Base-by-base conservation (phyloP, 257 asterid species). In the Mitragyna speciosa region DNA sequence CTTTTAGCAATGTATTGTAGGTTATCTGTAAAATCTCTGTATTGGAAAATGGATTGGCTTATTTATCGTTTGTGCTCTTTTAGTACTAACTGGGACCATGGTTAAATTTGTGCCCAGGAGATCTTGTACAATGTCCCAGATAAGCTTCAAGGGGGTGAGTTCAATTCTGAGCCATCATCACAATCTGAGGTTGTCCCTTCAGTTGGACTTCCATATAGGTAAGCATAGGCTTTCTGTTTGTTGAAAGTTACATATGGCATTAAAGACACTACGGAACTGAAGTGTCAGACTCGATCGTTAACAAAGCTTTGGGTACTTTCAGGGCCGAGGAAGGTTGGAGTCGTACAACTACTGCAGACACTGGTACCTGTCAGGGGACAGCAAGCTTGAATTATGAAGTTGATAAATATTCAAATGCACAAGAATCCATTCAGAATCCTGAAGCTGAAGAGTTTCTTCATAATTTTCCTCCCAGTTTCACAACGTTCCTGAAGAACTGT, bases 381-480 rank as follows among this genome's bases (percentile, higher is more conserved):
- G 82, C 87, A 70, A 85, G 81, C 80, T 78, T 71, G 41, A 82
- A 72, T 70, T 54, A 56, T 74, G 82, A 76, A 78, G 81, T 77
- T 70, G 77, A 82, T 86, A 89, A 83, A 83, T 78, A 86, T 72
- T 88, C 88, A 45, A 76, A 47, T 76, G 51, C 80, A 54, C 82
- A 76, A 39, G 93, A 83, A 84, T 74, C 30, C 33, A 70, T 69
- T 67, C 56, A 77, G 81, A 79, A 80, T 76, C 30, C 48, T 51
- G 85, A 84, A 83, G 87, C 84, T 79, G 91, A 84, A 56, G 89
- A 78, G 71, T 68, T 83, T 51, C 80, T 79, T 78, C 59, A 88
- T 12, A 69, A 73, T 17, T 89, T 87, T 78, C 98, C 99, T 80
- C 99, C 97, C 75, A 90, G 97, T 86, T 95, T 93, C 88, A 85